Evolutionary conservation across 805 yeast genomes (phyloP), one percentile per base, ranked within the genome.

Genomic region (Pichia occidentalis): DNA sequence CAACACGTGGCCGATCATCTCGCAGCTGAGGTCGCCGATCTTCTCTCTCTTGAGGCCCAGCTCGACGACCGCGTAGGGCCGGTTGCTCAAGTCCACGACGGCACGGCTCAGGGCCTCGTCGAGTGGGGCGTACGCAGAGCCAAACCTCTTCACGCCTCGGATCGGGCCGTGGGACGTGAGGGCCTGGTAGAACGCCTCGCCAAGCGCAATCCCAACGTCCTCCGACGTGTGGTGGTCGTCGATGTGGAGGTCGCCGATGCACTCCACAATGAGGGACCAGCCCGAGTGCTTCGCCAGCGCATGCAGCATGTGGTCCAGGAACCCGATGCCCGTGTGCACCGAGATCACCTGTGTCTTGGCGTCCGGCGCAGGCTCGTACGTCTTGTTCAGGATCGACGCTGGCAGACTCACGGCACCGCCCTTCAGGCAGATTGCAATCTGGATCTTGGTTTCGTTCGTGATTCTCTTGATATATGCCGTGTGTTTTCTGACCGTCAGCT

Each of bases 191-290:
- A 92, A 87, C 7, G 96, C 92, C 52, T 68, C 67, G 7, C 98
- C 98, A 24, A 92, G 65, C 1, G 96, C 87, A 50, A 92, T 85
- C 31, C 90, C 97, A 46, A 86, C 85, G 63, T 92, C 98, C 61
- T 92, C 98, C 4, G 95, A 82, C 1, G 95, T 78, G 63, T 92
- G 98, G 60, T 92, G 98, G 62, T 92, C 98, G 60, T 92, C 98
- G 38, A 92, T 88, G 60, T 87, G 94, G 50, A 87, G 66, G 59
- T 92, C 98, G 31, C 98, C 98, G 42, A 81, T 73, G 61, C 97
- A 90, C 56, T 83, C 95, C 14, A 92, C 73, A 24, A 85, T 68
- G 40, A 92, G 57, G 10, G 95, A 85, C 98, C 97, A 92, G 13
- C 97, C 97, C 1, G 95, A 70, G 61, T 92, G 98, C 56, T 92